These are phyloP conservation scores for Eucalyptus tenuipes DNA, from an alignment of 345 rosid species.

Conservation along the genomic window DNA sequence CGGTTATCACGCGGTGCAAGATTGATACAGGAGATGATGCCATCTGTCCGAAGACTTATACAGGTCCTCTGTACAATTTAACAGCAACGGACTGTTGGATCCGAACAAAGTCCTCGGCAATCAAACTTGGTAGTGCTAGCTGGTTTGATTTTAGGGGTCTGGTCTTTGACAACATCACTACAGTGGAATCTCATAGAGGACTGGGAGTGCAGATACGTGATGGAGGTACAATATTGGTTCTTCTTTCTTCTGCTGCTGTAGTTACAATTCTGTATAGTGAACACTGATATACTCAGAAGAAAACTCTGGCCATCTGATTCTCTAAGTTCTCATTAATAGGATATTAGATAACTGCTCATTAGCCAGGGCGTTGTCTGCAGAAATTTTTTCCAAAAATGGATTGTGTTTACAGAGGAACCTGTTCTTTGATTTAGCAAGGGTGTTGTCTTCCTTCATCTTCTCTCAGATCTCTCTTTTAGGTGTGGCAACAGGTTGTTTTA, in stretches of 20 bases:
- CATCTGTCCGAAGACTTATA: slow-evolving; percentile 73
- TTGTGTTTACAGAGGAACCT: neutral
- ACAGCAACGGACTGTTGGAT: slow-evolving; percentile 79
- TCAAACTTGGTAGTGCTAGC: slow-evolving; percentile 83
- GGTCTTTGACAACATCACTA: slow-evolving; percentile 70
- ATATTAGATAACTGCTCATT: neutral
- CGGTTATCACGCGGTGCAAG: slow-evolving; percentile 45
- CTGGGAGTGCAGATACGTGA: slow-evolving; percentile 82
- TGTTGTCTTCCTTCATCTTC: neutral
- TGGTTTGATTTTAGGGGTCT: slow-evolving; percentile 64
- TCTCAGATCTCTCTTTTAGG: neutral
- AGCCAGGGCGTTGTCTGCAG: neutral
- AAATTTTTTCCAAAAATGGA: neutral
- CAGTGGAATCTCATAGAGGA: slow-evolving; percentile 79
- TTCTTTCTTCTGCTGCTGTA: neutral
- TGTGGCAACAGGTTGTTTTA: neutral
- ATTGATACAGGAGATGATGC: slow-evolving; percentile 93
- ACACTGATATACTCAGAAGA: neutral
- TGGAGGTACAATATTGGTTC: slow-evolving; percentile 43
- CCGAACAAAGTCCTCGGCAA: slow-evolving; percentile 80
- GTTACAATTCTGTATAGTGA: neutral
- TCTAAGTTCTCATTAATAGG: neutral
- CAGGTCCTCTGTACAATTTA: slow-evolving; percentile 53
- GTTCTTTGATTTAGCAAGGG: neutral
- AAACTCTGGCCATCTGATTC: neutral